These are phyloP conservation scores for Yamadazyma mexicana DNA, from an alignment of 1,139 yeast species.

Conservation along the genomic window DNA sequence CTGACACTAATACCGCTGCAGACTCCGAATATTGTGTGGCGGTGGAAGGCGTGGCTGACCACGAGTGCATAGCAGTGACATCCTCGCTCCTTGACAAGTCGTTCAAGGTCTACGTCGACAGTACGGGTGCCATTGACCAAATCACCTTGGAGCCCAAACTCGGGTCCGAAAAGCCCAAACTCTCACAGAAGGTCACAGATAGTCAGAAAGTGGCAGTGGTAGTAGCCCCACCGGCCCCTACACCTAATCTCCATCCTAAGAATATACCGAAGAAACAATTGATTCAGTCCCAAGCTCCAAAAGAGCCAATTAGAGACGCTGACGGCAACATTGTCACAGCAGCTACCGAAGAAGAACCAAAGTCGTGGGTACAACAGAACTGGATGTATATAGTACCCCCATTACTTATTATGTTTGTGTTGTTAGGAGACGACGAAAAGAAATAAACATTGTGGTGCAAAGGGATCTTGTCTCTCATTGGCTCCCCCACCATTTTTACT, in stretches of 20 bases:
- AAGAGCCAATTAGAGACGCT: conserved; percentile 16
- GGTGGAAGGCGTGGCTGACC: conserved; percentile 26
- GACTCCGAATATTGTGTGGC: conserved; percentile 28
- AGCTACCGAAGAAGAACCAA: conserved; percentile 29
- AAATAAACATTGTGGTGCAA: too few species aligned
- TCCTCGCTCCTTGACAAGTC: conserved; percentile 3
- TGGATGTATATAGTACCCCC: conserved; percentile 55
- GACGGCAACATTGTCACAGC: conserved; percentile 28
- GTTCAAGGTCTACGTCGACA: conserved; percentile 18
- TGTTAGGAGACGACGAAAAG: conserved; percentile 24
- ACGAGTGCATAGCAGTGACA: conserved; percentile 32
- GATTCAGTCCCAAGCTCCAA: conserved; percentile 10
- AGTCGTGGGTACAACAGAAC: conserved; percentile 53
- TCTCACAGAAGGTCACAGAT: not conserved
- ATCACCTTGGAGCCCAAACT: conserved; percentile 12
- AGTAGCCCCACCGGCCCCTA: conserved; percentile 14
- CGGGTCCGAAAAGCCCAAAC: not conserved
- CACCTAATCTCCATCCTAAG: conserved; percentile 30
- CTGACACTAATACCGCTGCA: not conserved
- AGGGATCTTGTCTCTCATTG: too few species aligned
- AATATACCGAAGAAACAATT: conserved; percentile 13
- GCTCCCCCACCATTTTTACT: not conserved
- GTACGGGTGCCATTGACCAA: conserved; percentile 15
- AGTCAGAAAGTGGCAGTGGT: conserved; percentile 1
- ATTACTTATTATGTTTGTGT: conserved; percentile 31